phyloP scores from a whole-genome alignment of 129 eudicot species.

The Flaveria sonorensis region DNA sequence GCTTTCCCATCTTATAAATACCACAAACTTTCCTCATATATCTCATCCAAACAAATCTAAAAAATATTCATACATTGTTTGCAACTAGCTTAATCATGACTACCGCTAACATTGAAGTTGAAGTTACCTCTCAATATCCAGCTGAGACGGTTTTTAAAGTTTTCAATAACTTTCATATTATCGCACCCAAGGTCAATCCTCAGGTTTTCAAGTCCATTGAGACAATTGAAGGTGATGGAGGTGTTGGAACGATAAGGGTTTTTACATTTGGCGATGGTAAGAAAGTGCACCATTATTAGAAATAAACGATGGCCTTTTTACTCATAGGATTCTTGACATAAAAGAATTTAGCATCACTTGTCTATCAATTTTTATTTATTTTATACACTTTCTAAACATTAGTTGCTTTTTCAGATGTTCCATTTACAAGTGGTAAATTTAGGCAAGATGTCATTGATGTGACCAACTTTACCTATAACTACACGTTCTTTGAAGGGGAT shows the following conservation, averaged over 20 bases:
- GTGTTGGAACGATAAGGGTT: slow-evolving; percentile 21
- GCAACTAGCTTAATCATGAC: neutral
- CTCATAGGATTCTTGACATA: neutral
- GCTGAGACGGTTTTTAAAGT: slow-evolving; percentile 20
- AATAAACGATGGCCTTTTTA: neutral
- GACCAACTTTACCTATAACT: neutral
- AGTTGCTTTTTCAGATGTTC: neutral
- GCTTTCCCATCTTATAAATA: neutral
- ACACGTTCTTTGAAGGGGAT: neutral
- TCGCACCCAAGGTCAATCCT: slow-evolving; percentile 25
- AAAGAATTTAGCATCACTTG: neutral
- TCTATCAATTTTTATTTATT: neutral
- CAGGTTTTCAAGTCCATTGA: slow-evolving; percentile 19
- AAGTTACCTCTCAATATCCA: slow-evolving; percentile 1
- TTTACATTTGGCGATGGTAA: slow-evolving; percentile 25
- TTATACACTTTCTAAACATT: neutral
- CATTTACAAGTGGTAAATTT: neutral
- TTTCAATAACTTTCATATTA: slow-evolving; percentile 10
- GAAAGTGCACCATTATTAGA: neutral
- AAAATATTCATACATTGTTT: neutral
- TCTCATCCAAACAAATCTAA: slow-evolving; percentile 1
- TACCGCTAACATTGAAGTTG: neutral
- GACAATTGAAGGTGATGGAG: slow-evolving; percentile 23
- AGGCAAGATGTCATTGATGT: neutral
- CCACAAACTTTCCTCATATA: neutral